Conservation (phyloP, 2,329 filamentous ascomycete species). For the Paecilomyces niveus region DNA sequence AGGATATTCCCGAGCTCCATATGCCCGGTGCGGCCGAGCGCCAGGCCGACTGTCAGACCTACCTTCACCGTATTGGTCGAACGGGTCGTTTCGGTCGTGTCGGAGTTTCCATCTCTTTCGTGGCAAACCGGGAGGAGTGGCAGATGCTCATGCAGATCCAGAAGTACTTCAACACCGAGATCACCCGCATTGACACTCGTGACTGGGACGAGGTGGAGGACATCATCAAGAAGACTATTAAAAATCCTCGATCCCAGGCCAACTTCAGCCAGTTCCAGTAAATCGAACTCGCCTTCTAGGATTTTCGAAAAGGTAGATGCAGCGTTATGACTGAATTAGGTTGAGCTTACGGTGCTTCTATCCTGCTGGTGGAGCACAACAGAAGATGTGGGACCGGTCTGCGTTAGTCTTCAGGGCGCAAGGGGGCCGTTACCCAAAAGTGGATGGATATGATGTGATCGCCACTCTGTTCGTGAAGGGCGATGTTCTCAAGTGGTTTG, state of each 20-base stretch:
- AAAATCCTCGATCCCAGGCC: conserved; percentile 40
- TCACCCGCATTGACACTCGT: conserved; percentile 71
- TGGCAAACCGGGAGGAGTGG: conserved; percentile 79
- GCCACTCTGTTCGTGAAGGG: not conserved
- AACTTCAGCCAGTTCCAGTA: conserved; percentile 20
- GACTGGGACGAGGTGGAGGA: conserved; percentile 91
- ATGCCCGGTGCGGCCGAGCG: conserved; percentile 53
- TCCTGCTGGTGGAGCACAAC: not conserved
- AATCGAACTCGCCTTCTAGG: not conserved
- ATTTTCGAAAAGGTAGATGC: not conserved
- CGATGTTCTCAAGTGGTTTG: not conserved
- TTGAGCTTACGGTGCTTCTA: not conserved
- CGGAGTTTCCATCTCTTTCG: conserved; percentile 90
- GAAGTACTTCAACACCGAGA: conserved; percentile 68
- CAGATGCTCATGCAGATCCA: conserved; percentile 73
- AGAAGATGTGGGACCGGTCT: not conserved
- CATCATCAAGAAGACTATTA: conserved; percentile 73
- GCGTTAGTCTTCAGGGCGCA: not conserved
- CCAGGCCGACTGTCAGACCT: conserved; percentile 82
- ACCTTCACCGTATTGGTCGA: conserved; percentile 94
- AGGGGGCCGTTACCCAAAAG: not conserved
- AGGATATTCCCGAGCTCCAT: conserved; percentile 63
- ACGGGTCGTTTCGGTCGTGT: conserved; percentile 96
- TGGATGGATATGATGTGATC: not conserved
- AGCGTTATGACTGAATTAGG: not conserved